phyloP scores from a whole-genome alignment of 2,329 filamentous ascomycete species.

The Corynespora cassiicola region DNA sequence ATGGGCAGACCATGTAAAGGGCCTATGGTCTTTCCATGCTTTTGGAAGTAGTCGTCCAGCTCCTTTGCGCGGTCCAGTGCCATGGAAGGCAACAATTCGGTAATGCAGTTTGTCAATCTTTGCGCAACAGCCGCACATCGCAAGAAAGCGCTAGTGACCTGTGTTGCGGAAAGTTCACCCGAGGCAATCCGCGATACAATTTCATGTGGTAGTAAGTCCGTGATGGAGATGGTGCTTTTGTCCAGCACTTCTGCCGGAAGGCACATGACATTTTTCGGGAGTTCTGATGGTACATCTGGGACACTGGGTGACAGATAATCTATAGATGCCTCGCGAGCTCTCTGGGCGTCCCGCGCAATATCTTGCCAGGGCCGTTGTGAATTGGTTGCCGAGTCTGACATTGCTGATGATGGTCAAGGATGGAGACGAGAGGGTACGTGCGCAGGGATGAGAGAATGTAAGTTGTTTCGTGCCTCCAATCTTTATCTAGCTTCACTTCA shows the following conservation, averaged over 20 bases:
- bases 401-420: background rate
- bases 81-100: conserved; percentile 27
- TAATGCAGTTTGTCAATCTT: conserved; percentile 29
- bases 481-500: background rate
- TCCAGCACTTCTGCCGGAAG: conserved; percentile 25
- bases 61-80: conserved; percentile 48
- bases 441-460: background rate
- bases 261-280: conserved; percentile 26
- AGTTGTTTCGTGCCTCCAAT: background rate
- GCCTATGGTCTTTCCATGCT: conserved; percentile 48
- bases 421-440: background rate
- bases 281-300: conserved; percentile 23
- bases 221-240: conserved; percentile 20
- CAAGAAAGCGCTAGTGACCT: conserved; percentile 33
- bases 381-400: conserved; percentile 14
- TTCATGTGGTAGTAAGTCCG: conserved; percentile 24
- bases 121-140: conserved; percentile 34
- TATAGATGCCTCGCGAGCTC: conserved; percentile 33
- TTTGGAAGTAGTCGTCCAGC: conserved; percentile 48
- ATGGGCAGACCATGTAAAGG: conserved; percentile 61
- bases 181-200: conserved; percentile 21
- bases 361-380: conserved; percentile 27
- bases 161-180: conserved; percentile 26
- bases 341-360: conserved; percentile 31
- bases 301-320: conserved; percentile 18